phyloP scores from a whole-genome alignment of 768 basidiomycete genomes.

The Hemileccinum impolitum region DNA sequence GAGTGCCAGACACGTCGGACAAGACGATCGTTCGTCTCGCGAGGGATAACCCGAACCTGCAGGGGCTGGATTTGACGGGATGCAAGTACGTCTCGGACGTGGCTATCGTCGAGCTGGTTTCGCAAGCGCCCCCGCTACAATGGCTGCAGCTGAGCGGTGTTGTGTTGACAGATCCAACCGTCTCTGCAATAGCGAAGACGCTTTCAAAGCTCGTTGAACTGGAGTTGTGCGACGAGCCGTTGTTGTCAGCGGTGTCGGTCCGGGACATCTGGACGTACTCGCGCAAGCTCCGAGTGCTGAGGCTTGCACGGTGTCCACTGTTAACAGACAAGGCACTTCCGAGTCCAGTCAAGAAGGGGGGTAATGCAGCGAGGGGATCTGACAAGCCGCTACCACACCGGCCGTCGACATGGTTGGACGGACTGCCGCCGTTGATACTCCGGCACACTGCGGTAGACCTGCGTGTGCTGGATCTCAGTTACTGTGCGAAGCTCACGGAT shows the following conservation, averaged over 20 bases:
- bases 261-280: conserved; percentile 83
- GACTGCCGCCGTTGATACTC: conserved; percentile 59
- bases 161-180: conserved; percentile 54
- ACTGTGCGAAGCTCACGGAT: conserved; percentile 69
- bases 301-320: conserved; percentile 71
- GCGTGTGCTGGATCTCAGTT: conserved; percentile 73
- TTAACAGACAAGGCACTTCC: conserved; percentile 84
- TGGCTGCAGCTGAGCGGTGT: conserved; percentile 71
- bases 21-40: conserved; percentile 64
- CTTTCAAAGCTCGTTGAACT: conserved; percentile 80
- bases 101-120: conserved; percentile 70
- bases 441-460: conserved; percentile 69
- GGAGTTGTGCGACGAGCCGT: conserved; percentile 68
- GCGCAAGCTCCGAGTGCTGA: conserved; percentile 70
- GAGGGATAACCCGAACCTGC: conserved; percentile 57
- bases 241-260: conserved; percentile 64
- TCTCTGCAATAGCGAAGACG: conserved; percentile 69
- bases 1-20: conserved; percentile 67
- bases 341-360: conserved; percentile 37
- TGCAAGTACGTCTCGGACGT: conserved; percentile 76
- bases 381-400: conserved; percentile 56
- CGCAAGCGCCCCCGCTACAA: conserved; percentile 63
- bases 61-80: conserved; percentile 71
- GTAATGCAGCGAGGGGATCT: conserved; percentile 19
- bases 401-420: conserved; percentile 59